Evolutionary conservation across 129 eudicot genomes (phyloP), one percentile per base, ranked within the genome.

Genomic region (Flaveria bidentis): DNA sequence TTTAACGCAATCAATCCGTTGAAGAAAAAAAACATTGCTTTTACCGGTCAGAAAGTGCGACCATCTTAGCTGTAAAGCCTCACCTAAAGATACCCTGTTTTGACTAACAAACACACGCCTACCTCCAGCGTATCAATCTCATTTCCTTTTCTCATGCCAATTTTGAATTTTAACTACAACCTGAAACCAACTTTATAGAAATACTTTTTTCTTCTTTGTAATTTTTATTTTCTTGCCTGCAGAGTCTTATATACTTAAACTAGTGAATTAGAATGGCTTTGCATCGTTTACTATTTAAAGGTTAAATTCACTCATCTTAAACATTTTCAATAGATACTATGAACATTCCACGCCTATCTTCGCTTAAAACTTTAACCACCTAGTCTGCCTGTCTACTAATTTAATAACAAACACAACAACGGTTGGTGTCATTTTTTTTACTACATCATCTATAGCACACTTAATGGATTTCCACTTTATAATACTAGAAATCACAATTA

Each of bases 31-130:
- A 9, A 12, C 23, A 7, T 52, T 76, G 81, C 67, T 76, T 76
- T 67, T 20, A 22, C 4, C 45, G 52, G 73, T 64, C 45, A 44
- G 28, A 74, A 74, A 63, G 72, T 26, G 73, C 73, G 16, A 67
- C 23, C 67, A 52, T 76, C 45, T 76, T 67, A 67, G 81, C 75
- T 76, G 81, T 67, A 76, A 76, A 76, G 81, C 52, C 10, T 60
- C 57, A 42, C 12, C 30, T 22, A 36, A 12, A 15, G 72, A 76
- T 23, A 74, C 73, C 39, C 57, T 76, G 33, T 39, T 53, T 67
- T 76, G 81, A 76, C 65, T 33, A 25, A 0, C 12, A 9, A 1
- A 57, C 30, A 2, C 30, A 20, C 64, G 10, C 30, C 10, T 18
- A 9, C 15, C 4, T n/a, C 67, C 13, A 2, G n/a, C 3, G 1